Evolutionary conservation across 1,139 yeast genomes (phyloP).

Genomic region (Suhomyces chickasaworum): DNA sequence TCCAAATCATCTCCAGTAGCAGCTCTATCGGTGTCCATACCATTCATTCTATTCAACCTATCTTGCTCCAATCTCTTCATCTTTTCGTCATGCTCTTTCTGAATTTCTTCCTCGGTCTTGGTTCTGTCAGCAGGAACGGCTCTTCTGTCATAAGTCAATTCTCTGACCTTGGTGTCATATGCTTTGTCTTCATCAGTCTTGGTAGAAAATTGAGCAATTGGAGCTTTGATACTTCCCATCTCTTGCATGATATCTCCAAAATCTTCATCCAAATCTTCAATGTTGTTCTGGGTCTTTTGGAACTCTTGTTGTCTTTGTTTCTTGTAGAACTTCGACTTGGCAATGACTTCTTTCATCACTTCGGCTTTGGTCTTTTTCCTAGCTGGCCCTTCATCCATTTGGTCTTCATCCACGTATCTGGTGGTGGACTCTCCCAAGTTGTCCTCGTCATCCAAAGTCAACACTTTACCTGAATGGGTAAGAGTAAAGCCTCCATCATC

Average conservation of each 20-base stretch:
- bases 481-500: conserved; percentile 52
- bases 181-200: conserved; percentile 51
- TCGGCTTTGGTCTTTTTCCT: conserved; percentile 87
- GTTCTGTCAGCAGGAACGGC: conserved; percentile 97
- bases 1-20: conserved; percentile 73
- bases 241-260: conserved; percentile 78
- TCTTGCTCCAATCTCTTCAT: conserved; percentile 72
- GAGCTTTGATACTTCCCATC: conserved; percentile 26
- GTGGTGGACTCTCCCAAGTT: conserved; percentile 23
- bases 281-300: conserved; percentile 67
- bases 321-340: conserved; percentile 88
- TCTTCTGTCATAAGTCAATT: conserved; percentile 79
- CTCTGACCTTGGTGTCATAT: conserved; percentile 79
- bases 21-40: conserved; percentile 53
- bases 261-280: conserved; percentile 75
- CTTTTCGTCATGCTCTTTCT: conserved; percentile 66
- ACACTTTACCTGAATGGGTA: conserved; percentile 79
- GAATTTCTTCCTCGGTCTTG: conserved; percentile 85
- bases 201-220: conserved; percentile 26
- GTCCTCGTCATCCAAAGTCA: conserved; percentile 44
- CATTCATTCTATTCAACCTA: conserved; percentile 84
- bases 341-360: conserved; percentile 95
- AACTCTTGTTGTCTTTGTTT: conserved; percentile 83
- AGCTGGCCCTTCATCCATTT: conserved; percentile 34
- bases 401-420: conserved; percentile 40